Evolutionary conservation across 2,329 filamentous ascomycete species (phyloP), one percentile per base, ranked within the genome.

Genomic region (Mycogone perniciosa): DNA sequence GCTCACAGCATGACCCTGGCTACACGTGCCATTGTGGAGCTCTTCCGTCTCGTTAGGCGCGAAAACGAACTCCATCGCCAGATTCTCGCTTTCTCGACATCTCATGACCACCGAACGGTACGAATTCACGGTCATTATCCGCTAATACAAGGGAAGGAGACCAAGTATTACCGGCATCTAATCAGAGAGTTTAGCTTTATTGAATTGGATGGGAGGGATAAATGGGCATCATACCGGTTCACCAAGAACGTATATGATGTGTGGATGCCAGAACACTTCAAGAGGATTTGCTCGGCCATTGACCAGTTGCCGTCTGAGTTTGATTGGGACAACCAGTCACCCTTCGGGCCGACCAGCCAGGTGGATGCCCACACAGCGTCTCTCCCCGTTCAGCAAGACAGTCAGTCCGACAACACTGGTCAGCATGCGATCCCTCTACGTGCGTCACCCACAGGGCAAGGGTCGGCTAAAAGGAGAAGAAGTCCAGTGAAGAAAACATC

Each of bases 1-100:
- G 65, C 66, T 39, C 64, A 73, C 38, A 73, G 67, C 55, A 70
- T 68, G 64, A 69, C 66, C 2, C 50, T 73, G 30, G 71, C 71
- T 0, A 64, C 67, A 38, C 64, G 68, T 48, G 71, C 51, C 20
- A 52, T 71, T 57, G 53, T 66, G 11, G 65, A 72, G 57, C 66
- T 75, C 7, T 74, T 71, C 40, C 62, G 62, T 44, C 31, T 58
- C 10, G 64, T 71, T 1, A 59, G 57, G 27, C 67, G 66, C 4
- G 65, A 70, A 51, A 30, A 60, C 2, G 67, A 73, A 53, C 48
- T 73, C 13, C 8, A 73, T 54, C 64, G 64, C 9, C 59, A 73
- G 54, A 69, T 75, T 26, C 61, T 74, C 6, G 64, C 63, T 29
- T 76, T 74, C 54, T 76, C 71, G 7, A 53, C 74, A 55, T 74